phyloP scores from a whole-genome alignment of 495 filamentous ascomycete genomes.

The Tuber brumale region DNA sequence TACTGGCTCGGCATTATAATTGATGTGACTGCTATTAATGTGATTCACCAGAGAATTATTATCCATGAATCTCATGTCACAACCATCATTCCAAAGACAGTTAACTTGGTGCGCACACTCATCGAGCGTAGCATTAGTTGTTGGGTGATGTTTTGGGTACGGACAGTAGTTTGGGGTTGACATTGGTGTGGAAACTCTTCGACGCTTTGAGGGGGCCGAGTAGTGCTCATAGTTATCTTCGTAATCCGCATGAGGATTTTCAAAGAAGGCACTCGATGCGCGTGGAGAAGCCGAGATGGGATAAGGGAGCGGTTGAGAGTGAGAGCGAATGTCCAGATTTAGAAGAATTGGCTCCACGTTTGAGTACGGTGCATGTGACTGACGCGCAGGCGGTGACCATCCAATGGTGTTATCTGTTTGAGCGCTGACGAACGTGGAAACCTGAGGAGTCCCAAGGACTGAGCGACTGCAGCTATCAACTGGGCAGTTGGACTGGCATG shows the following conservation, averaged over 20 bases:
- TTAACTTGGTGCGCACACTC: constrained; percentile 16
- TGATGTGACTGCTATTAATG: constrained; percentile 10
- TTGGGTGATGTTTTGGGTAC: constrained; percentile 9
- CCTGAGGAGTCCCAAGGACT: constrained; percentile 13
- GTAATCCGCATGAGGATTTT: constrained; percentile 18
- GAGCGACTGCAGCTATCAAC: not conserved
- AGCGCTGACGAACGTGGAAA: not conserved
- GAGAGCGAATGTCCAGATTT: constrained; percentile 15
- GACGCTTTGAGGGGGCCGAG: constrained; percentile 17
- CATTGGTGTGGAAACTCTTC: constrained; percentile 27
- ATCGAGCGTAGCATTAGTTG: constrained; percentile 20
- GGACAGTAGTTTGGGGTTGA: constrained; percentile 19
- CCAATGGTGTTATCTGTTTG: constrained; percentile 13
- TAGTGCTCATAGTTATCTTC: constrained; percentile 24
- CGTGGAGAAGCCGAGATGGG: constrained; percentile 23
- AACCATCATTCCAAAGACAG: constrained; percentile 21
- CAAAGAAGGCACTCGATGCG: constrained; percentile 29
- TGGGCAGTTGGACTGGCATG: not conserved
- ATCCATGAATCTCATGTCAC: constrained; percentile 21
- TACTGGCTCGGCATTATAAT: not conserved
- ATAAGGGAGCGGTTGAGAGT: constrained; percentile 19
- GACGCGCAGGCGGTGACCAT: constrained; percentile 4
- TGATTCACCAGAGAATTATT: constrained; percentile 13
- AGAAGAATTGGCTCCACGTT: constrained; percentile 22
- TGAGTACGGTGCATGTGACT: not conserved